Evolutionary conservation across 2,329 filamentous ascomycete genomes (phyloP).

Genomic region (Fusarium solani-melongenae): DNA sequence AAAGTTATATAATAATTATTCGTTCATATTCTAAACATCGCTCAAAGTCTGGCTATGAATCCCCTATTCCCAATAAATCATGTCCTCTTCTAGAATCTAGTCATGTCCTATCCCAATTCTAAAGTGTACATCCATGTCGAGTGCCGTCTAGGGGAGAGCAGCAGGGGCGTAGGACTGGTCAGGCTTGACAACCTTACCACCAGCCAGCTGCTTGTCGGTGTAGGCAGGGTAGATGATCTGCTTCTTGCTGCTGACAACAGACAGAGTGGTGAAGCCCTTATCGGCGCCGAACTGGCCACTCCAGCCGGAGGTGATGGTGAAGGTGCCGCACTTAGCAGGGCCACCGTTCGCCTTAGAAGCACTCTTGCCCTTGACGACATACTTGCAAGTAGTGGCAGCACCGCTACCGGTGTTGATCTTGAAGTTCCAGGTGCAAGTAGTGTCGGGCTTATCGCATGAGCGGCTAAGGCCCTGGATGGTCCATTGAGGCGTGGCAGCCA

Average conservation of each 20-base stretch:
- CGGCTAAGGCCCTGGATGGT: conserved; percentile 54
- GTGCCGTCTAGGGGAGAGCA: conserved; percentile 24
- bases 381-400: conserved; percentile 44
- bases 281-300: conserved; percentile 63
- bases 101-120: conserved; percentile 16
- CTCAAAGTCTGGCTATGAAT: neutral
- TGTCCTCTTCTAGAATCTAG: neutral
- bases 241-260: conserved; percentile 55
- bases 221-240: conserved; percentile 64
- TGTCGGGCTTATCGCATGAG: conserved; percentile 51
- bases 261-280: conserved; percentile 64
- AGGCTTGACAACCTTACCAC: conserved; percentile 58
- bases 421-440: conserved; percentile 58
- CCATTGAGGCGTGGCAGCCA: conserved; percentile 53
- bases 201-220: conserved; percentile 59
- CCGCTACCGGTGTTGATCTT: conserved; percentile 56
- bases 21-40: neutral
- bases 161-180: conserved; percentile 58
- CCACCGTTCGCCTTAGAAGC: conserved; percentile 53
- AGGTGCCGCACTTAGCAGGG: conserved; percentile 58
- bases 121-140: neutral
- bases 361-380: conserved; percentile 45
- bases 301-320: conserved; percentile 64
- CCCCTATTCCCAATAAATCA: neutral
- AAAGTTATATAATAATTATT: too few relatives aligned